These are phyloP conservation scores for Fusarium sp. DNA, from an alignment of 2,329 filamentous ascomycete genomes.

Conservation along the genomic window DNA sequence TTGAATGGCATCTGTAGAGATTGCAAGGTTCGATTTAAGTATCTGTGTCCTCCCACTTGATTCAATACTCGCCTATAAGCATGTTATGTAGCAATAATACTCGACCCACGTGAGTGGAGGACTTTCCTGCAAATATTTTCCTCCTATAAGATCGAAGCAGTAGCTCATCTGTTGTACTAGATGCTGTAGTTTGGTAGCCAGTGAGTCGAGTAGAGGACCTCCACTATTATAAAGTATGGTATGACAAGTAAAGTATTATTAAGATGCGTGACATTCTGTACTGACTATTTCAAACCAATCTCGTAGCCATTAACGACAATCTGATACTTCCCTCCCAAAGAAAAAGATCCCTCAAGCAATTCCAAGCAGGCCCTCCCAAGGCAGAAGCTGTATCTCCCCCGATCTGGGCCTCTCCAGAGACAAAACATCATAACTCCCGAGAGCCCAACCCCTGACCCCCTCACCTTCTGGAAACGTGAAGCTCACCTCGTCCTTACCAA, in stretches of 20 bases:
- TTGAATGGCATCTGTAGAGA: too few relatives aligned
- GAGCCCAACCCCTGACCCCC: background rate
- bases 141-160: background rate
- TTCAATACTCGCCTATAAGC: too few relatives aligned
- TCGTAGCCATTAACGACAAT: background rate
- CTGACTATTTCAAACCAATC: background rate
- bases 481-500: conserved; percentile 11
- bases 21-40: background rate
- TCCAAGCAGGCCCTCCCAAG: background rate
- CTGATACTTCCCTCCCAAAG: background rate
- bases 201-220: background rate
- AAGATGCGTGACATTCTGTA: background rate
- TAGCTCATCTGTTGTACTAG: background rate
- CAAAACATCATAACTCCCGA: background rate
- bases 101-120: background rate
- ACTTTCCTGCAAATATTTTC: background rate
- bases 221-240: background rate
- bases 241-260: too few relatives aligned
- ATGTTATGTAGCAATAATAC: background rate
- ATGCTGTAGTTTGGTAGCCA: background rate
- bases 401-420: background rate
- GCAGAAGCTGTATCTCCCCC: background rate
- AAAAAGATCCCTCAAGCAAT: background rate
- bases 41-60: background rate
- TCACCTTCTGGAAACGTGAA: background rate